These are phyloP conservation scores for Eucalyptus pauciflora DNA, from an alignment of 345 rosid genomes.

Conservation along the genomic window DNA sequence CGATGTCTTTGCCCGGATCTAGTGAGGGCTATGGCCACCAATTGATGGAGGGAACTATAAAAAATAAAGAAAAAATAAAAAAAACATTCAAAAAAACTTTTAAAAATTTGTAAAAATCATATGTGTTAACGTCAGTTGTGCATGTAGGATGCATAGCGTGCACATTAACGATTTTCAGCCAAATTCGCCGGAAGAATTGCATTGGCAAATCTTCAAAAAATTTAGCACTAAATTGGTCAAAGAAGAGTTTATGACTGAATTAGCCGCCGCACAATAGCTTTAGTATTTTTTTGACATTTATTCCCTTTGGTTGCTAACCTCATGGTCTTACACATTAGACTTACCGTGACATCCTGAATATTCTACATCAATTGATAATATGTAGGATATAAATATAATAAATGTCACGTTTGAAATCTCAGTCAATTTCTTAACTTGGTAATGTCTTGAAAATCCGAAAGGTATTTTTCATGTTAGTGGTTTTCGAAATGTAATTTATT, in stretches of 20 bases:
- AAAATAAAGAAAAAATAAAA: too few species aligned
- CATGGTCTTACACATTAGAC: background rate
- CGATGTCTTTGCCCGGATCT: background rate
- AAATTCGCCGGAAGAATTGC: fast-evolving
- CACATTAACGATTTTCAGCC: background rate
- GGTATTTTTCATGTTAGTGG: background rate
- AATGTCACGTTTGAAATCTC: background rate
- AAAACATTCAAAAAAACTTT: too few species aligned
- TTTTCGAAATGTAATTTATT: too few species aligned
- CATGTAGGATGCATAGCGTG: background rate
- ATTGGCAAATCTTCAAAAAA: too few species aligned
- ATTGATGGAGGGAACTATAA: too few species aligned
- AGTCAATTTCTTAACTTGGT: background rate
- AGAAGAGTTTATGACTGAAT: too few species aligned
- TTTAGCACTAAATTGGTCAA: background rate
- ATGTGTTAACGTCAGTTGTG: fast-evolving
- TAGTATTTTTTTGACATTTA: background rate
- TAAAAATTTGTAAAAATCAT: too few species aligned
- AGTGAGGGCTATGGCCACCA: background rate
- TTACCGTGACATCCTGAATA: background rate
- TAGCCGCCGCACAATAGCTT: too few species aligned
- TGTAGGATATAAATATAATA: background rate
- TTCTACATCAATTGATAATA: background rate
- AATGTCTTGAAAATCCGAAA: background rate
- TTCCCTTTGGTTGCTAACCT: background rate